phyloP scores from a whole-genome alignment of 768 basidiomycete genomes.

The Lepiota subincarnata region DNA sequence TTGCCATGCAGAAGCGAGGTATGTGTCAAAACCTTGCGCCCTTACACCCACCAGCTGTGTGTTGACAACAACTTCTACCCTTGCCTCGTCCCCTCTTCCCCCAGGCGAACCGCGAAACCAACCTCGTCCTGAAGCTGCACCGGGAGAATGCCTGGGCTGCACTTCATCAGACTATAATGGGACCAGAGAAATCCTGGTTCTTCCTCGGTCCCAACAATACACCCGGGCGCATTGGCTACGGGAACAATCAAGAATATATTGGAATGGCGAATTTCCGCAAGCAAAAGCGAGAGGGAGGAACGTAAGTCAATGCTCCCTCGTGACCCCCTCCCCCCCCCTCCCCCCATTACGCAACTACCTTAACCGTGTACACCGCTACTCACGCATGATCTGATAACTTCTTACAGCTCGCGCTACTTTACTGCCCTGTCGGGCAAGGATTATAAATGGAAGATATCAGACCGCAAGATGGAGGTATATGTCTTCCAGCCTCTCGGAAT shows the following conservation, averaged over 20 bases:
- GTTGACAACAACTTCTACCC: neutral
- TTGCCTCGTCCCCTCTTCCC: conserved; percentile 13
- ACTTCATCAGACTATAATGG: conserved; percentile 68
- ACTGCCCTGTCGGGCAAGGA: conserved; percentile 62
- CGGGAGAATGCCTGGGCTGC: conserved; percentile 66
- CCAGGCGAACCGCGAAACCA: conserved; percentile 55
- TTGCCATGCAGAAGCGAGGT: conserved; percentile 7
- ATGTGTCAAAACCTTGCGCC: neutral
- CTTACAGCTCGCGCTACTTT: conserved; percentile 68
- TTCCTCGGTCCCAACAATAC: conserved; percentile 66
- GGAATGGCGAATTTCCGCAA: conserved; percentile 53
- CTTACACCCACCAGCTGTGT: neutral
- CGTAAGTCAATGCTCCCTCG: conserved; percentile 39
- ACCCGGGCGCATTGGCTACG: conserved; percentile 66
- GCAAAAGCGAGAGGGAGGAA: conserved; percentile 54
- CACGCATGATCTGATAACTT: neutral
- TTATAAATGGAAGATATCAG: conserved; percentile 68
- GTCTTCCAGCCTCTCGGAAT: conserved; percentile 14
- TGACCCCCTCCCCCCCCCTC: neutral
- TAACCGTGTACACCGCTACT: conserved; percentile 3
- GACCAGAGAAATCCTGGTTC: conserved; percentile 73
- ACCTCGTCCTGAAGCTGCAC: conserved; percentile 57
- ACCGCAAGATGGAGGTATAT: conserved; percentile 66
- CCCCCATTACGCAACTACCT: neutral
- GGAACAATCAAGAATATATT: conserved; percentile 50